These are phyloP conservation scores for Pulveroboletus frians DNA, from an alignment of 768 basidiomycete species.

Conservation along the genomic window DNA sequence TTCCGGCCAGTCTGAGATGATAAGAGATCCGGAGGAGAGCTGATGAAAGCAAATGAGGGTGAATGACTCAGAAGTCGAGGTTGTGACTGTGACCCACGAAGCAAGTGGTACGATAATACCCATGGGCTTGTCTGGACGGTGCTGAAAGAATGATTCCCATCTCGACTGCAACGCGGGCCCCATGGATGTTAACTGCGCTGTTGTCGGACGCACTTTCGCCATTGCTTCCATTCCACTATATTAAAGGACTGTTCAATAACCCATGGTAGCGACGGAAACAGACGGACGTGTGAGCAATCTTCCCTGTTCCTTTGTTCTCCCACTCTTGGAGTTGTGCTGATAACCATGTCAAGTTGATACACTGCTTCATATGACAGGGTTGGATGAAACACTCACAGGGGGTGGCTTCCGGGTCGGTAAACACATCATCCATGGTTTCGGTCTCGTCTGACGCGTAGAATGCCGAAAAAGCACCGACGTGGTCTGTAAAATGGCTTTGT, in stretches of 20 bases:
- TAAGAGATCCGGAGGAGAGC: conserved; percentile 20
- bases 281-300: conserved; percentile 51
- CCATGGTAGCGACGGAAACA: background rate
- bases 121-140: conserved; percentile 53
- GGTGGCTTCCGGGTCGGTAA: conserved; percentile 33
- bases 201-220: conserved; percentile 48
- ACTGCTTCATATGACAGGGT: conserved; percentile 1
- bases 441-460: conserved; percentile 42
- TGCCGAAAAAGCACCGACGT: conserved; percentile 18
- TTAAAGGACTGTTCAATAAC: background rate
- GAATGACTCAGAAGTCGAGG: background rate
- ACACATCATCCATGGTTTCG: conserved; percentile 46
- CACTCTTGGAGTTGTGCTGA: conserved; percentile 32
- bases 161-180: conserved; percentile 40
- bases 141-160: conserved; percentile 50
- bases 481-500: conserved; percentile 17
- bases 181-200: conserved; percentile 44
- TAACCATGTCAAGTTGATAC: background rate
- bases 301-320: conserved; percentile 37
- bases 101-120: conserved; percentile 37
- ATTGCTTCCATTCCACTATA: conserved; percentile 49
- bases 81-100: conserved; percentile 29
- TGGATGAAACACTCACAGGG: conserved; percentile 32
- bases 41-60: conserved; percentile 5
- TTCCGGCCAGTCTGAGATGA: conserved; percentile 18